Conservation (phyloP, 2,329 filamentous ascomycete species). For the Beauveria medogensis region DNA sequence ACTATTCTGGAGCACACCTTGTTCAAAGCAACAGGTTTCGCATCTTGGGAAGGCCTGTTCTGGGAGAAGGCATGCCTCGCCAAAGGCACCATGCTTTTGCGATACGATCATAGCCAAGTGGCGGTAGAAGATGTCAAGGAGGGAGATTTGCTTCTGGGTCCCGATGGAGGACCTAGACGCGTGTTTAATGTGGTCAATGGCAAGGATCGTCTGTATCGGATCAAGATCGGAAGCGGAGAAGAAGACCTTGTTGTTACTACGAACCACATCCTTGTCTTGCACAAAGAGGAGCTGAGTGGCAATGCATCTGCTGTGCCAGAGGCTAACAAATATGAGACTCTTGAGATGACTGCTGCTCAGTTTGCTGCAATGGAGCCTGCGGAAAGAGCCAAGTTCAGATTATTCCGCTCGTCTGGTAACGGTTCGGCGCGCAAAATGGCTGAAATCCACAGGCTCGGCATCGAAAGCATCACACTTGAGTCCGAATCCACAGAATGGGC, state of each 20-base stretch:
- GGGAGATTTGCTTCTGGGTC: constrained; percentile 40
- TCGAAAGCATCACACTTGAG: constrained; percentile 36
- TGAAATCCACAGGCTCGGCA: constrained; percentile 27
- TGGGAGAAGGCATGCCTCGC: constrained; percentile 61
- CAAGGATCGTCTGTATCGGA: constrained; percentile 38
- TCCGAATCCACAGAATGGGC: constrained; percentile 36
- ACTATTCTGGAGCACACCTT: constrained; percentile 95
- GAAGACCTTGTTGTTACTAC: constrained; percentile 42
- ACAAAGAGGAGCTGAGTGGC: constrained; percentile 20
- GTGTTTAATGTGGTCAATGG: constrained; percentile 43
- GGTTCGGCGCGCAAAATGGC: too few species aligned
- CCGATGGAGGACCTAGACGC: constrained; percentile 37
- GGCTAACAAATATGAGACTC: constrained; percentile 27
- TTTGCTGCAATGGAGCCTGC: constrained; percentile 30
- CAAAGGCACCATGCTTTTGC: constrained; percentile 35
- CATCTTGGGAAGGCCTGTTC: constrained; percentile 93
- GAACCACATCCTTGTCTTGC: constrained; percentile 40
- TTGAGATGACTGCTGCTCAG: constrained; percentile 38
- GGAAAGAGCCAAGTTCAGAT: constrained; percentile 27
- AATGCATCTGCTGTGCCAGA: constrained; percentile 11
- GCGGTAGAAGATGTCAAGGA: constrained; percentile 41
- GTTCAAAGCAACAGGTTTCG: constrained; percentile 95
- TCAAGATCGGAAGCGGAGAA: constrained; percentile 30
- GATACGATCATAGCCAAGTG: constrained; percentile 34
- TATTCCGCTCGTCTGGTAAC: constrained; percentile 19